phyloP scores from a whole-genome alignment of 345 rosid species.

The Heritiera fomes region DNA sequence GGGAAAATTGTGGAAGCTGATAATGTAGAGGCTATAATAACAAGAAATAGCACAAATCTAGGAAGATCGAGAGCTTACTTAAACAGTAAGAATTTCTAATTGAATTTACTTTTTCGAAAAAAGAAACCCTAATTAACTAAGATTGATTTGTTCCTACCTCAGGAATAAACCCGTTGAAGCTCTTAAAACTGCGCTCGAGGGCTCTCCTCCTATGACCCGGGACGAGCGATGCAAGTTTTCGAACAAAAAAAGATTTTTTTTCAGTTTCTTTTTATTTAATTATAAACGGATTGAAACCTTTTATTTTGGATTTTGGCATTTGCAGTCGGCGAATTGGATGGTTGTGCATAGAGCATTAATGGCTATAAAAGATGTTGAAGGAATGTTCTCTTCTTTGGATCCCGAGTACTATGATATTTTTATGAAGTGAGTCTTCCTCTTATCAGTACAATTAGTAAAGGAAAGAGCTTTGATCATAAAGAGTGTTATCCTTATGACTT shows the following conservation, averaged over 20 bases:
- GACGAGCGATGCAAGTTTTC: constrained; percentile 95
- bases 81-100: constrained; percentile 48
- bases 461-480: too few relatives aligned
- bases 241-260: neutral
- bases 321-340: constrained; percentile 88
- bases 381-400: constrained; percentile 77
- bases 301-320: neutral
- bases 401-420: constrained; percentile 91
- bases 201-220: constrained; percentile 72
- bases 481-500: too few relatives aligned
- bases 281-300: neutral
- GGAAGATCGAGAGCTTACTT: constrained; percentile 65
- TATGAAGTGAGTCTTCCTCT: constrained; percentile 55
- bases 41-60: constrained; percentile 84
- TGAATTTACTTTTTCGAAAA: neutral
- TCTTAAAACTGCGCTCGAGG: constrained; percentile 89
- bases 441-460: too few relatives aligned
- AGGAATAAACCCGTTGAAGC: constrained; percentile 73
- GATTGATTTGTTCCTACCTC: constrained; percentile 2
- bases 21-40: constrained; percentile 82
- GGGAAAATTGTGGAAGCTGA: constrained; percentile 67
- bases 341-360: constrained; percentile 86
- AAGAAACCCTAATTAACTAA: neutral
- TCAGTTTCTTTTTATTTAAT: neutral
- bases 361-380: constrained; percentile 86